Percentiles rank a stretch among this genome's conserved stretches.
Conservation (phyloP, 169 alveolate genomes). For the Perkinsus marinus region DNA sequence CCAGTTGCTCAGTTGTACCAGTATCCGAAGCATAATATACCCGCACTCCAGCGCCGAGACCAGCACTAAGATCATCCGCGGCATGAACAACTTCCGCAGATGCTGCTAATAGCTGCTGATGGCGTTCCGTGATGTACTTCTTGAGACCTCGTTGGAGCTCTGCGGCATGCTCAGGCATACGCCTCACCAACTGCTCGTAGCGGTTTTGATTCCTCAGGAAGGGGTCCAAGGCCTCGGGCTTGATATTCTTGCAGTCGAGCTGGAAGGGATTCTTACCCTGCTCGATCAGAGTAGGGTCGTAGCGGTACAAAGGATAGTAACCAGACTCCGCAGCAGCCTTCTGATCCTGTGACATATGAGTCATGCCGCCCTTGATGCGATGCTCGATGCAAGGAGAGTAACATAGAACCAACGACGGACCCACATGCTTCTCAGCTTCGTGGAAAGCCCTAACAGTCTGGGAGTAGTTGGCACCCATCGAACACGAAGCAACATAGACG, state of each 20-base stretch:
- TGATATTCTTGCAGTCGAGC: conserved; percentile 25
- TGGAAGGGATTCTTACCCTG: conserved; percentile 20
- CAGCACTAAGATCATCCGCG: background rate
- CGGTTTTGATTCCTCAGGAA: conserved; percentile 27
- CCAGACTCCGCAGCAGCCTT: conserved; percentile 38
- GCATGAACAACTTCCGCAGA: background rate
- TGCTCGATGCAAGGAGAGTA: conserved; percentile 49
- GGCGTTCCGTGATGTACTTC: background rate
- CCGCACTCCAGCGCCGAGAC: background rate
- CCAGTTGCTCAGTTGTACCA: background rate
- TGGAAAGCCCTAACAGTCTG: conserved; percentile 29
- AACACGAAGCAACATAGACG: conserved; percentile 40
- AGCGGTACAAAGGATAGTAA: conserved; percentile 36
- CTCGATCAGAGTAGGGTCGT: conserved; percentile 17
- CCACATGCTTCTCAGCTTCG: conserved; percentile 42
- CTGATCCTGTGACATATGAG: conserved; percentile 17
- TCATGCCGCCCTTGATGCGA: conserved; percentile 9
- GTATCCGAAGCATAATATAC: background rate
- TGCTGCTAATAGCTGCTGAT: background rate
- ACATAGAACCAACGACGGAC: conserved; percentile 39
- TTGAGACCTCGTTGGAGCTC: conserved; percentile 6
- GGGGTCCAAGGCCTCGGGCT: conserved; percentile 5
- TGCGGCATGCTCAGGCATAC: conserved; percentile 25
- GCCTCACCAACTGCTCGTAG: conserved; percentile 12
- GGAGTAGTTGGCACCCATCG: conserved; percentile 38